A percentile compares a stretch with the other conserved stretches of the same genome.
Evolutionary conservation across 345 rosid genomes (phyloP).

Genomic region (Linum lewisii): DNA sequence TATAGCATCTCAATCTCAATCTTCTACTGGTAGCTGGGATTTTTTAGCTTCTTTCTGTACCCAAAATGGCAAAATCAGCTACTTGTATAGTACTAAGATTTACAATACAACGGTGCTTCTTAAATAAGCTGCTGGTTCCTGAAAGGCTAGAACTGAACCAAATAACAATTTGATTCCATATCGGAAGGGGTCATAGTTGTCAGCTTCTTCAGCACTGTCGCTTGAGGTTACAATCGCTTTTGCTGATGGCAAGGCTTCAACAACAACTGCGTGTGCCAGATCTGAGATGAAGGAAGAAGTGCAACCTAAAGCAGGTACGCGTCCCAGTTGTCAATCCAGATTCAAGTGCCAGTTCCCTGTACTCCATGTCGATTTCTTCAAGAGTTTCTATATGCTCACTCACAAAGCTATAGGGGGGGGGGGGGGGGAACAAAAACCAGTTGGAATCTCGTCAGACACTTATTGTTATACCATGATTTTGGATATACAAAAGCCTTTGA

Average conservation of each 20-base stretch:
- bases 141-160: slow-evolving; percentile 75
- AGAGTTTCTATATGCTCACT: too few species aligned
- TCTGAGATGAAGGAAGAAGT: slow-evolving; percentile 72
- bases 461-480: too few species aligned
- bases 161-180: slow-evolving; percentile 53
- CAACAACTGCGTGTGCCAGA: slow-evolving; percentile 82
- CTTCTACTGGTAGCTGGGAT: too few species aligned
- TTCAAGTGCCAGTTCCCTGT: slow-evolving; percentile 71
- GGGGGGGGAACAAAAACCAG: too few species aligned
- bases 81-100: too few species aligned
- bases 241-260: slow-evolving; percentile 75
- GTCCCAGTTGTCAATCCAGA: slow-evolving; percentile 90
- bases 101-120: too few species aligned
- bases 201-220: slow-evolving; percentile 30
- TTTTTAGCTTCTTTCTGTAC: too few species aligned
- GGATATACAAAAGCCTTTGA: too few species aligned
- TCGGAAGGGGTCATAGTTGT: slow-evolving; percentile 32
- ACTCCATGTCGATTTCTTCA: too few species aligned
- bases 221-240: slow-evolving; percentile 33
- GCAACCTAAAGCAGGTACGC: slow-evolving; percentile 78
- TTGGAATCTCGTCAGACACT: too few species aligned
- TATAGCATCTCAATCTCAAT: too few species aligned
- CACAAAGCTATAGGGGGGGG: slow-evolving; percentile 62
- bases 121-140: slow-evolving; percentile 29
- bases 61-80: too few species aligned